Conservation (phyloP, 2,329 filamentous ascomycete species). For the Cladophialophora psammophila region DNA sequence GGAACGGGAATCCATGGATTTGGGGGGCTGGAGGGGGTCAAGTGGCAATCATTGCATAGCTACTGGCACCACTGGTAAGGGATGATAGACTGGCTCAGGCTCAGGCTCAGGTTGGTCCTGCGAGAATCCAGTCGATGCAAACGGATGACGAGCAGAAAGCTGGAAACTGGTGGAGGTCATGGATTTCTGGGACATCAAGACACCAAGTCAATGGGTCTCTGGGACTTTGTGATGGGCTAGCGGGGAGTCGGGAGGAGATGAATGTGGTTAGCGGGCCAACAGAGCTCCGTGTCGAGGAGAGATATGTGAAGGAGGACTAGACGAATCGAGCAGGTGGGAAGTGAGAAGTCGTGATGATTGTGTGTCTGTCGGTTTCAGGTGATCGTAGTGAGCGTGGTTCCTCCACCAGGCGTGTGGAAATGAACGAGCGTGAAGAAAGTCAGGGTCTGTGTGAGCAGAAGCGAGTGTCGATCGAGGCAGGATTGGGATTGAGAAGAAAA, state of each 20-base stretch:
- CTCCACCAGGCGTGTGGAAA: slow-evolving; percentile 6
- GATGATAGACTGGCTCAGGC: neutral
- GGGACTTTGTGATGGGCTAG: slow-evolving; percentile 21
- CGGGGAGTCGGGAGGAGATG: slow-evolving; percentile 8
- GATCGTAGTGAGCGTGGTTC: slow-evolving; percentile 1
- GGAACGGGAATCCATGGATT: slow-evolving; percentile 40
- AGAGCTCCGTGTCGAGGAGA: slow-evolving; percentile 24
- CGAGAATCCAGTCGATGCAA: slow-evolving; percentile 6
- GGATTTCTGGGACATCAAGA: slow-evolving; percentile 32
- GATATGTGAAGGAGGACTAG: slow-evolving; percentile 4
- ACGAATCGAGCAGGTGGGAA: slow-evolving; percentile 9
- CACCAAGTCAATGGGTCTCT: slow-evolving; percentile 38
- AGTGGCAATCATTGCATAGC: slow-evolving; percentile 24
- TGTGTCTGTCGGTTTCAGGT: slow-evolving; percentile 10
- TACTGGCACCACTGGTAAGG: neutral
- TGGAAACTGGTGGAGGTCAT: slow-evolving; percentile 30
- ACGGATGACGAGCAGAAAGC: slow-evolving; percentile 14
- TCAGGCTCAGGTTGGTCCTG: slow-evolving; percentile 20
- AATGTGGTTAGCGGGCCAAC: slow-evolving; percentile 19
- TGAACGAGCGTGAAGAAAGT: slow-evolving; percentile 10
- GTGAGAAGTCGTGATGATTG: neutral
- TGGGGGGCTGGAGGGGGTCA: slow-evolving; percentile 10
- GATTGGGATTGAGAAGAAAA: slow-evolving; percentile 17
- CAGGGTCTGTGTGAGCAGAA: slow-evolving; percentile 9
- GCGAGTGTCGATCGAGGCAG: slow-evolving; percentile 26